A percentile compares a stretch with the other conserved stretches of the same genome.
Conservation (phyloP, 495 filamentous ascomycete species). For the Usnea hakonensis region DNA sequence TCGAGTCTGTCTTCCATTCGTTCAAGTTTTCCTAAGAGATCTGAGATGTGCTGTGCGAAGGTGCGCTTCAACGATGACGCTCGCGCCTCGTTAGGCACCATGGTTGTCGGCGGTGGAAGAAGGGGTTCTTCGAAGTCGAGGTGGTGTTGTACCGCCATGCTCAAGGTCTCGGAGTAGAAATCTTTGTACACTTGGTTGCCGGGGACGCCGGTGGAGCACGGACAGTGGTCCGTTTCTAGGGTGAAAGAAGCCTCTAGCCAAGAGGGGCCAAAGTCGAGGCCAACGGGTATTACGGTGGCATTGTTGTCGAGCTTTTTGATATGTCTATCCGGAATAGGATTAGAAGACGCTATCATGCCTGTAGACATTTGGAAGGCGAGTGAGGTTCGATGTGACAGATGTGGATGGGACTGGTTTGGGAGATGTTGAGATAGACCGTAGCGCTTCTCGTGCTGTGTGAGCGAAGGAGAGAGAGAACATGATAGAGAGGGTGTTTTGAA, state of each 20-base stretch:
- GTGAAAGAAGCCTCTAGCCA: background rate
- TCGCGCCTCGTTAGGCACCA: background rate
- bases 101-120: background rate
- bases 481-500: too few relatives aligned
- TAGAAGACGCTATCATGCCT: too few relatives aligned
- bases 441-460: too few relatives aligned
- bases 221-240: background rate
- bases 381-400: background rate
- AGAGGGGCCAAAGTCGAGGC: background rate
- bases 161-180: background rate
- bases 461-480: too few relatives aligned
- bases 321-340: too few relatives aligned
- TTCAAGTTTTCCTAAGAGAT: too few relatives aligned
- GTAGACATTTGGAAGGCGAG: background rate
- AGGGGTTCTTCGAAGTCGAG: background rate
- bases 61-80: background rate
- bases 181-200: background rate
- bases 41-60: background rate
- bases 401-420: background rate
- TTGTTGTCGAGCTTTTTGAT: background rate
- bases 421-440: too few relatives aligned
- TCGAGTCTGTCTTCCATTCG: too few relatives aligned
- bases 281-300: background rate
- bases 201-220: background rate
- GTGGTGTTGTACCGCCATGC: background rate